phyloP scores from a whole-genome alignment of 768 basidiomycete species.

The Candolleomyces efflorescens region DNA sequence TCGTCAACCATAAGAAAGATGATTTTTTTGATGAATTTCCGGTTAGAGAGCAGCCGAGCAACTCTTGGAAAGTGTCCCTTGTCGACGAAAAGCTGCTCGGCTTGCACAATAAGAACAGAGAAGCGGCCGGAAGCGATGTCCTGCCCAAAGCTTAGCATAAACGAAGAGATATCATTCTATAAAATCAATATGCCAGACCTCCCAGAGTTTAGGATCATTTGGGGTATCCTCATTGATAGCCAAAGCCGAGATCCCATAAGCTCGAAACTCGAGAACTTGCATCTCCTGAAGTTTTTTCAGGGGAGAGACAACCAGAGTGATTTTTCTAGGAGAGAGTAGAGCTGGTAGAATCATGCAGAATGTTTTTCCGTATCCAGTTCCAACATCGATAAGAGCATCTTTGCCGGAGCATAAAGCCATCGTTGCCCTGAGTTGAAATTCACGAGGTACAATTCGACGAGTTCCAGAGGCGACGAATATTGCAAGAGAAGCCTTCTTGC shows the following conservation, averaged over 20 bases:
- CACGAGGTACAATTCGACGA: no score
- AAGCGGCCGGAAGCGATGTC: constrained; percentile 9
- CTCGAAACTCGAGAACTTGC: background rate
- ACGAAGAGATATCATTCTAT: no score
- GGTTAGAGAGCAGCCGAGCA: background rate
- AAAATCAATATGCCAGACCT: no score
- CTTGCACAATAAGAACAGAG: constrained; percentile 5
- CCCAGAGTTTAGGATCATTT: constrained; percentile 12
- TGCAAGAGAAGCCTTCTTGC: background rate
- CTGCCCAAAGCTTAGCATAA: no score
- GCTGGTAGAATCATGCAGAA: constrained; percentile 15
- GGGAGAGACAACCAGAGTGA: background rate
- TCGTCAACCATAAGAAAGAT: constrained; percentile 12
- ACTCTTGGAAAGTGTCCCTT: constrained; percentile 12
- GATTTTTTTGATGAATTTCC: constrained; percentile 7
- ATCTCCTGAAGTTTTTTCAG: background rate
- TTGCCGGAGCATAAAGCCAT: no score
- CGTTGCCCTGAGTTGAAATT: no score
- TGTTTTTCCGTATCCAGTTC: constrained; percentile 25
- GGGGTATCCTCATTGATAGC: constrained; percentile 1
- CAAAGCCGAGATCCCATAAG: background rate
- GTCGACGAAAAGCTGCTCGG: constrained; percentile 6
- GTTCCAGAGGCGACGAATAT: background rate
- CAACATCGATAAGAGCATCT: constrained; percentile 18
- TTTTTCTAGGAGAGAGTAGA: background rate